Evolutionary conservation across 2,329 filamentous ascomycete species (phyloP).

Genomic region (Alternaria viburni): DNA sequence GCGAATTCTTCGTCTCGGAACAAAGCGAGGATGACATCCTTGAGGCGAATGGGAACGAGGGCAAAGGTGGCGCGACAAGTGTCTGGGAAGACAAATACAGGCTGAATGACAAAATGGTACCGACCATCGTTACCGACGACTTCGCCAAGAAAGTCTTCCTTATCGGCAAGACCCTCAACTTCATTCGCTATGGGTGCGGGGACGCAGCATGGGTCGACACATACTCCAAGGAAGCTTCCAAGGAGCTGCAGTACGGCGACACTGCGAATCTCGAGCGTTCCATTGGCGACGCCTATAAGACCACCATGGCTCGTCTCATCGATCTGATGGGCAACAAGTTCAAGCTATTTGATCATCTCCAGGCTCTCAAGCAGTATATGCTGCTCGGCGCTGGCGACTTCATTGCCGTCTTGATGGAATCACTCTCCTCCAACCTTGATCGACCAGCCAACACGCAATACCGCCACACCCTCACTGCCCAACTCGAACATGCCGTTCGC

Average conservation of each 20-base stretch:
- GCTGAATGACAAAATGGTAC: conserved; percentile 82
- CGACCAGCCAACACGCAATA: conserved; percentile 97
- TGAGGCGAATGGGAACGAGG: conserved; percentile 49
- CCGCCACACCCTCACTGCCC: conserved; percentile 94
- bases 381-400: conserved; percentile 96
- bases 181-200: conserved; percentile 93
- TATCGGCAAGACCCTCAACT: conserved; percentile 97
- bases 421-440: conserved; percentile 88
- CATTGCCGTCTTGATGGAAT: conserved; percentile 96
- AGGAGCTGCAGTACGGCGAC: conserved; percentile 90
- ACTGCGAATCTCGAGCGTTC: conserved; percentile 88
- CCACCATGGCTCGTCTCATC: conserved; percentile 94
- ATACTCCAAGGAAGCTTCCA: conserved; percentile 91
- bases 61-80: conserved; percentile 72
- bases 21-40: conserved; percentile 64
- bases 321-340: conserved; percentile 95
- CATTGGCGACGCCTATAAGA: conserved; percentile 97
- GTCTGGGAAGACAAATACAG: conserved; percentile 99
- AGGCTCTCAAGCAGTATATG: conserved; percentile 92
- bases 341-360: conserved; percentile 88
- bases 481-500: conserved; percentile 94
- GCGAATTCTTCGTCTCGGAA: conserved; percentile 93
- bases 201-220: conserved; percentile 95
- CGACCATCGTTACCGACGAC: conserved; percentile 88
- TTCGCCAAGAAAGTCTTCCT: conserved; percentile 97